Percentiles rank a stretch among this genome's conserved stretches.
Conservation (phyloP, 805 yeast species). For the Candida tibetensis region DNA sequence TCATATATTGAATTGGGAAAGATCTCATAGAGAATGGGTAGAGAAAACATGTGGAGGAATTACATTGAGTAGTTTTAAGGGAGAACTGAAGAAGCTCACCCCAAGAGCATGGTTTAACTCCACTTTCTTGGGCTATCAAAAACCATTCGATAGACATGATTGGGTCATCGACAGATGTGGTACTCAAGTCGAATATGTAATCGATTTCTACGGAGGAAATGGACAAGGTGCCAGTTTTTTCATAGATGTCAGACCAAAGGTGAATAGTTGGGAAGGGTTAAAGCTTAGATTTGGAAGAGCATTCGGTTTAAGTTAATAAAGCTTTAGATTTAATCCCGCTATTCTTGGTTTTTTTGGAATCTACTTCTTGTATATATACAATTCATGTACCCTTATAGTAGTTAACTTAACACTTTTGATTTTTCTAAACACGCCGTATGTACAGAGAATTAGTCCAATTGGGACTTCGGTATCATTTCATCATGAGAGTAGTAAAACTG, state of each 20-base stretch:
- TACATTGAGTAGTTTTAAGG: conserved; percentile 79
- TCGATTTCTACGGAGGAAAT: conserved; percentile 72
- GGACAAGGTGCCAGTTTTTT: conserved; percentile 55
- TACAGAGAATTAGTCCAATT: neutral
- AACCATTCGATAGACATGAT: conserved; percentile 95
- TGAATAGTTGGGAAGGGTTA: conserved; percentile 77
- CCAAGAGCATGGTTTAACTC: conserved; percentile 78
- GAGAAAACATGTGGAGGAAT: conserved; percentile 71
- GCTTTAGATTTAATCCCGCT: too few species aligned
- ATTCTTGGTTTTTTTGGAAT: too few species aligned
- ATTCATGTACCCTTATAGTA: too few species aligned
- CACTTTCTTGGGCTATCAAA: conserved; percentile 62
- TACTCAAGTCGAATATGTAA: conserved; percentile 77
- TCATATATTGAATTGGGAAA: conserved; percentile 82
- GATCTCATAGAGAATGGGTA: conserved; percentile 48
- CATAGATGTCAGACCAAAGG: conserved; percentile 89
- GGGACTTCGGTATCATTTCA: neutral
- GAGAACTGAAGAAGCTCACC: conserved; percentile 79
- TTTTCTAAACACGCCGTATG: neutral
- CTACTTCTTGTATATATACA: conserved; percentile 3
- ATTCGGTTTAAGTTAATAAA: conserved; percentile 42
- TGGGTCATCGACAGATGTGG: conserved; percentile 92
- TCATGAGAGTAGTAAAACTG: neutral
- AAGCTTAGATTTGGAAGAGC: conserved; percentile 64
- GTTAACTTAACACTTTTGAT: neutral